phyloP scores from a whole-genome alignment of 495 filamentous ascomycete genomes.

The Penicillium parvum region DNA sequence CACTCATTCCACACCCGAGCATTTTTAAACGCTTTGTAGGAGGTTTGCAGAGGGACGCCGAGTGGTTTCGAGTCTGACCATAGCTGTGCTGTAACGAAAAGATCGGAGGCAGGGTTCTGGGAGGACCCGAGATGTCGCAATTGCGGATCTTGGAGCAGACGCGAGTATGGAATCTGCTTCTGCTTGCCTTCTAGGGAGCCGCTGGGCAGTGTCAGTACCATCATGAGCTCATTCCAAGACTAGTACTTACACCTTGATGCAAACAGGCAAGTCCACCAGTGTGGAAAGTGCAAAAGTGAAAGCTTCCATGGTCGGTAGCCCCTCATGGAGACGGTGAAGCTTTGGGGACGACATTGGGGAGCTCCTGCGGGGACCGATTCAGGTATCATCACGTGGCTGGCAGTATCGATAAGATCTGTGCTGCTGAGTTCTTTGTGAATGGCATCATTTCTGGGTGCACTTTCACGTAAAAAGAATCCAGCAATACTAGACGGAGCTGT shows the following conservation, averaged over 20 bases:
- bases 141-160: constrained; percentile 69
- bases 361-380: constrained; percentile 13
- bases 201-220: constrained; percentile 39
- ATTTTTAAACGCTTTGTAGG: constrained; percentile 82
- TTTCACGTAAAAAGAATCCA: too few relatives aligned
- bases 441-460: too few relatives aligned
- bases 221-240: neutral
- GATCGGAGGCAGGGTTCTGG: constrained; percentile 68
- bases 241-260: constrained; percentile 75
- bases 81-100: constrained; percentile 87
- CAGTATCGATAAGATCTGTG: too few relatives aligned
- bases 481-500: too few relatives aligned
- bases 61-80: constrained; percentile 96
- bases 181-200: constrained; percentile 85
- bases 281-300: constrained; percentile 91
- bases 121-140: constrained; percentile 83
- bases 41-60: constrained; percentile 85
- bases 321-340: constrained; percentile 2
- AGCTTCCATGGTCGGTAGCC: constrained; percentile 64
- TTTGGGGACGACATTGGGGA: neutral
- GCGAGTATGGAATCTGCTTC: constrained; percentile 71
- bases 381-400: constrained; percentile 14
- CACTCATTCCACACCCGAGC: constrained; percentile 92
- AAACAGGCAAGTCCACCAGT: constrained; percentile 68
- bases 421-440: too few relatives aligned